phyloP scores from a whole-genome alignment of 1,284 basidiomycete species.

The Trichosporon faecale region DNA sequence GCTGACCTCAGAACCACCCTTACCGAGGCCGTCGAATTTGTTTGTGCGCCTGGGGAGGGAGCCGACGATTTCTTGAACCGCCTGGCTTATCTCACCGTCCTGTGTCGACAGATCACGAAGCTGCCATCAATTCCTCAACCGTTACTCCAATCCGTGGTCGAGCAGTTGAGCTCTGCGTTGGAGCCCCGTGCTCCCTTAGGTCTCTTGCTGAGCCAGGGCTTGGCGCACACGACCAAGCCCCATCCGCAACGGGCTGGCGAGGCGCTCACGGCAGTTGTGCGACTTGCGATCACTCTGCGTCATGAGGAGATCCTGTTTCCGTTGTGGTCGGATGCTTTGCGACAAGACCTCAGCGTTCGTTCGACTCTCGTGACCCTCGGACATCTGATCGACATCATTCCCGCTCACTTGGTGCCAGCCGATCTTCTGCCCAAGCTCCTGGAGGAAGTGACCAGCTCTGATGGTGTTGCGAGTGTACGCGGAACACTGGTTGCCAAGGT shows the following conservation, averaged over 20 bases:
- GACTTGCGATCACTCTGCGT: neutral
- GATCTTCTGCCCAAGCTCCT: constrained; percentile 28
- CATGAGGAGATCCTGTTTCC: neutral
- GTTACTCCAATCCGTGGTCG: neutral
- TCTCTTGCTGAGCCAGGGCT: constrained; percentile 8
- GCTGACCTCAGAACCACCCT: constrained; percentile 14
- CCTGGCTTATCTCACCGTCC: neutral
- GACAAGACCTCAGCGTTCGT: constrained; percentile 21
- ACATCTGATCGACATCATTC: constrained; percentile 28
- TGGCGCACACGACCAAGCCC: constrained; percentile 31
- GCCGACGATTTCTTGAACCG: neutral
- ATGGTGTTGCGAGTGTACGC: neutral
- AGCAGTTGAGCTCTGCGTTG: neutral
- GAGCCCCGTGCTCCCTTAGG: neutral
- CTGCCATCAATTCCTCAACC: neutral
- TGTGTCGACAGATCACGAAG: constrained; percentile 1
- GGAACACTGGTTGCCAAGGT: constrained; percentile 5
- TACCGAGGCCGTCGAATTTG: constrained; percentile 15
- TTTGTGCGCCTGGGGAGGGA: neutral
- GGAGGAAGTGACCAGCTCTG: constrained; percentile 23
- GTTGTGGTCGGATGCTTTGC: neutral
- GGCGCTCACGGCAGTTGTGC: constrained; percentile 22
- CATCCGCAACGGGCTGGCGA: constrained; percentile 34
- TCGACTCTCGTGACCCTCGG: constrained; percentile 20
- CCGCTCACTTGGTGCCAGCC: constrained; percentile 21